These are phyloP conservation scores for Castanopsis chinensis DNA, from an alignment of 306 rosid genomes.

Conservation along the genomic window DNA sequence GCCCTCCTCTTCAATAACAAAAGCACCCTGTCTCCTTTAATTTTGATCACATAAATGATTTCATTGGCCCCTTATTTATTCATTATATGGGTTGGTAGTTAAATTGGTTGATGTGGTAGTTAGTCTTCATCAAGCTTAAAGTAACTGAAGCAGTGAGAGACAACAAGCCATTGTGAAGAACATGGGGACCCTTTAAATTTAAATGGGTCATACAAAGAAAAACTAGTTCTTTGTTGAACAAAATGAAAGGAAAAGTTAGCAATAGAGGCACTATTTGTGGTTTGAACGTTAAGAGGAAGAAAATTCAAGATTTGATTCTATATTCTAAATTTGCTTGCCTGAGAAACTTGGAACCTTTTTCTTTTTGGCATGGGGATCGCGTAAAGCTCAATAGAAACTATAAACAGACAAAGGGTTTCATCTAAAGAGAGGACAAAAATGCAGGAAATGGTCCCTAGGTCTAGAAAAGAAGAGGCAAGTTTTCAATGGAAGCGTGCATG, in stretches of 20 bases:
- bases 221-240: slow-evolving; percentile 8
- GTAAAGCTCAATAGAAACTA: slow-evolving; percentile 46
- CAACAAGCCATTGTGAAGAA: background rate
- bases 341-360: slow-evolving; percentile 41
- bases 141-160: background rate
- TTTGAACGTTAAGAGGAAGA: slow-evolving; percentile 17
- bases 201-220: slow-evolving; percentile 9
- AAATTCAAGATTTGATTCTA: slow-evolving; percentile 22
- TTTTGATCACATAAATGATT: background rate
- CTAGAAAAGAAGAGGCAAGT: slow-evolving; percentile 36
- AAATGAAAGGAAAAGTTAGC: slow-evolving; percentile 10
- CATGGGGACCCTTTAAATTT: slow-evolving; percentile 19
- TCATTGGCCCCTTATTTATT: background rate
- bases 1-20: background rate
- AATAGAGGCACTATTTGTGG: background rate
- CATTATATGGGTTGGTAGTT: background rate
- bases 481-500: slow-evolving; percentile 34
- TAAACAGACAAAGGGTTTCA: slow-evolving; percentile 4
- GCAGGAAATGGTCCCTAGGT: slow-evolving; percentile 35
- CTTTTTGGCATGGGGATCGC: slow-evolving; percentile 39
- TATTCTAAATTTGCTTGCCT: slow-evolving; percentile 41
- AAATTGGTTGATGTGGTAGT: slow-evolving; percentile 20
- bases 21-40: background rate
- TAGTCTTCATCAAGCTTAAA: slow-evolving; percentile 19
- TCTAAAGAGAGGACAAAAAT: slow-evolving; percentile 34